These are phyloP conservation scores for Blastocystis sp. DNA, from an alignment of 352 stramenopile genomes.

Conservation along the genomic window DNA sequence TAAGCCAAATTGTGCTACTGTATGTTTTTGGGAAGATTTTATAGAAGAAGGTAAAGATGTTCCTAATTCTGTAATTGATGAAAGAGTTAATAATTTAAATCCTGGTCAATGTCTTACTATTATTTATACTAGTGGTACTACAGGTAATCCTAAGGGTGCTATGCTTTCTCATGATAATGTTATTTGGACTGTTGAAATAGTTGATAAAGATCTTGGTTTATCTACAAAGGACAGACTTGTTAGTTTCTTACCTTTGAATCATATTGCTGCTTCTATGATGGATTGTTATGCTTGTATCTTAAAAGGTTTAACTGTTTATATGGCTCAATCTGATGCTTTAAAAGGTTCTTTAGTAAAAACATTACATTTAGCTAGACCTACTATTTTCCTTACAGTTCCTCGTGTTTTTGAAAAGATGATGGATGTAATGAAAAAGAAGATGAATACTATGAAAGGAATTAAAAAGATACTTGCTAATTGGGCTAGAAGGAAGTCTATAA, in stretches of 20 bases:
- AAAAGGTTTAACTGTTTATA: conserved; percentile 54
- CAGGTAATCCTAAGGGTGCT: conserved; percentile 64
- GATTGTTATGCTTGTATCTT: conserved; percentile 52
- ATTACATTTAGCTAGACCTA: conserved; percentile 60
- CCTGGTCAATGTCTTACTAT: conserved; percentile 62
- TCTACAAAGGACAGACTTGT: conserved; percentile 53
- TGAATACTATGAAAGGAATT: conserved; percentile 55
- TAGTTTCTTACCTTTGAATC: conserved; percentile 65
- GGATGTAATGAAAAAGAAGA: conserved; percentile 65
- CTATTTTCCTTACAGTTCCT: conserved; percentile 60
- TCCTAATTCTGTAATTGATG: conserved; percentile 48
- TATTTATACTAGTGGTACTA: conserved; percentile 73
- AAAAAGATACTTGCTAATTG: conserved; percentile 51
- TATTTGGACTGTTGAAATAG: conserved; percentile 49
- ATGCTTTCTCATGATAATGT: conserved; percentile 74
- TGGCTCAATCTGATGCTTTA: conserved; percentile 62
- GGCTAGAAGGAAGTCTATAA: neutral
- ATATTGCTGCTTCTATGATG: conserved; percentile 63
- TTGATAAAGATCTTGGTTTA: neutral
- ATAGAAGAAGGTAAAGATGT: conserved; percentile 45
- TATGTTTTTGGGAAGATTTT: conserved; percentile 7
- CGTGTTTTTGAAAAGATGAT: conserved; percentile 73
- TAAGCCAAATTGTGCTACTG: neutral
- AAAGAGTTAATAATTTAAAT: conserved; percentile 55
- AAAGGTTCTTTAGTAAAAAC: conserved; percentile 63